phyloP scores from a whole-genome alignment of 202 grass and related monocot genomes.

The Bolboschoenoplectus hybrid region DNA sequence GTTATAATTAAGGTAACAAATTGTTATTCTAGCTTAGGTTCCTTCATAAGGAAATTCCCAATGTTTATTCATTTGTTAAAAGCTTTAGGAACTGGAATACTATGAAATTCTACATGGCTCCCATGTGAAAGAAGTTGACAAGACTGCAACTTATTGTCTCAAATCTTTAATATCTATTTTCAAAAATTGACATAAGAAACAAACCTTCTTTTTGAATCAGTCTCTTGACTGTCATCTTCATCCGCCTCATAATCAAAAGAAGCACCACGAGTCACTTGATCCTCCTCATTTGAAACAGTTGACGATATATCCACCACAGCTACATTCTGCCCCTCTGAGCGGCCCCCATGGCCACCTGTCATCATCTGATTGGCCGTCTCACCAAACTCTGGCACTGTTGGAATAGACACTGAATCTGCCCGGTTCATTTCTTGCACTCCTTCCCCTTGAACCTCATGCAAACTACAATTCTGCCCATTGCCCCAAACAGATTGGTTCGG shows the following conservation, averaged over 20 bases:
- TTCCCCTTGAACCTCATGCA: conserved; percentile 51
- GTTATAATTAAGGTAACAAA: background rate
- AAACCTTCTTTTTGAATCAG: conserved; percentile 94
- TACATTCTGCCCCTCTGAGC: conserved; percentile 27
- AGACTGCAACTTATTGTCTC: background rate
- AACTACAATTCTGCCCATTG: conserved; percentile 36
- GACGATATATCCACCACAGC: conserved; percentile 62
- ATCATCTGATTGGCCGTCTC: conserved; percentile 49
- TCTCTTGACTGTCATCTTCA: conserved; percentile 66
- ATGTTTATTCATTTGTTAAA: background rate
- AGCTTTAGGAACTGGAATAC: background rate
- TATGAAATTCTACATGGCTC: background rate
- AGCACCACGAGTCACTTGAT: conserved; percentile 64
- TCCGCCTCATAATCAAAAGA: conserved; percentile 60
- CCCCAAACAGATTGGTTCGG: conserved; percentile 48
- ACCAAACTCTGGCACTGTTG: conserved; percentile 40
- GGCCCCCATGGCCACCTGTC: conserved; percentile 47
- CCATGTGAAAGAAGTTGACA: conserved; percentile 4
- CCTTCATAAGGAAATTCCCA: background rate
- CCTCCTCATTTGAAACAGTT: conserved; percentile 77
- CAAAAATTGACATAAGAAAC: conserved; percentile 14
- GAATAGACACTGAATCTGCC: conserved; percentile 40
- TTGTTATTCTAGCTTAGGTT: background rate
- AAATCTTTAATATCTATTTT: background rate
- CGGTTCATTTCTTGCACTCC: conserved; percentile 41